Base-by-base conservation (phyloP, 1,139 yeast genomes). In the Kodamaea fungicola region DNA sequence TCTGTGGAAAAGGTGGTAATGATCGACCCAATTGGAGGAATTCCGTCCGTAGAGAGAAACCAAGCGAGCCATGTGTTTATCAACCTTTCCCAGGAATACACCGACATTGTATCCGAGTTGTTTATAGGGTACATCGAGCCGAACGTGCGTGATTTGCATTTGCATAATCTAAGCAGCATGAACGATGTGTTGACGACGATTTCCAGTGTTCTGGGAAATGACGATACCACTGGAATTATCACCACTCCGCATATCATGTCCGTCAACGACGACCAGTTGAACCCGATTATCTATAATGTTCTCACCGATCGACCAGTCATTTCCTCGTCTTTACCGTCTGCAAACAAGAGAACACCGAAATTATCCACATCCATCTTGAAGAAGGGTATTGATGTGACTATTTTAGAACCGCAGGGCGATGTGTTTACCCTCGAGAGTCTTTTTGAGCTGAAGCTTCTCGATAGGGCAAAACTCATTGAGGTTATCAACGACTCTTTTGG, bases 261-360 rank as follows among this genome's bases (percentile, higher is more conserved):
- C 50, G 51, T 68, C 42, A 62, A 66, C 51, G 57, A 67, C 47
- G 70, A 74, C 73, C 57, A 66, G 37, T 51, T 71, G 45, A 88
- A 90, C 55, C 97, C 98, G 1, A 75, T 92, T 28, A 78, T 92
- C 8, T 88, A 89, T 60, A 92, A 92, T 55, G 77, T 92, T 7
- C 67, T 92, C 29, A 92, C 98, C 0, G 97, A 92, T 57, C 68
- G 97, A 38, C 89, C 97, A 1, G 74, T 88, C n/a, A 82, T 92
- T 10, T 88, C 97, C 0, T 88, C 97, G 0, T 90, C 97, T 0
- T 67, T 92, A 31, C 97, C 98, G 0, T 80, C 87, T 30, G 67
- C 80, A n/a, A 73, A 77, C 42, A 67, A 71, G 36, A 67, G 80
- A 35, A 82, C 89, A 0, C 87, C 87, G 1, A 71, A 69, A 28